phyloP scores from a whole-genome alignment of 2,329 filamentous ascomycete genomes.

The Verticillium isaacii region DNA sequence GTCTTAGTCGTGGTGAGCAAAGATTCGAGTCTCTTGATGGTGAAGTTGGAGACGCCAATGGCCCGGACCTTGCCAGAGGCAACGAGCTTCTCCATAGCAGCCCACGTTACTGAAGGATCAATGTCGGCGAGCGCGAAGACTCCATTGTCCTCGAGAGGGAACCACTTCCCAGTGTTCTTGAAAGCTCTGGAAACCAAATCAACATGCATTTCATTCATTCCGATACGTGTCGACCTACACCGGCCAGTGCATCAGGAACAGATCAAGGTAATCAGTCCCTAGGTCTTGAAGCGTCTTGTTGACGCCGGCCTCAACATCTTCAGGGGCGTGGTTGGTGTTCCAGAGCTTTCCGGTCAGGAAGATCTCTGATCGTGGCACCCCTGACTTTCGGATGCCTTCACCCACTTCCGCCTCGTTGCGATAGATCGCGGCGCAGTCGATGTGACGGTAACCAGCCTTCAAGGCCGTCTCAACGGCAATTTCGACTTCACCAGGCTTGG shows the following conservation, averaged over 20 bases:
- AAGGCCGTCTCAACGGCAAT: conserved; percentile 43
- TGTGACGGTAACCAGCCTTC: conserved; percentile 36
- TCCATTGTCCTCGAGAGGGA: conserved; percentile 49
- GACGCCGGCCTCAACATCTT: conserved; percentile 43
- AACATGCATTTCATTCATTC: neutral
- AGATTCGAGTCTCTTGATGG: conserved; percentile 32
- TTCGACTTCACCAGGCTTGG: conserved; percentile 36
- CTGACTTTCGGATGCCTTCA: conserved; percentile 32
- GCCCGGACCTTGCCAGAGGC: conserved; percentile 32
- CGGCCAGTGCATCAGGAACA: conserved; percentile 48
- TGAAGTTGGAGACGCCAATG: conserved; percentile 50
- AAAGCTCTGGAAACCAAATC: conserved; percentile 32
- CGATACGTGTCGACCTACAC: conserved; percentile 15
- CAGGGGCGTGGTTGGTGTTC: conserved; percentile 48
- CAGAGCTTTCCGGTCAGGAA: conserved; percentile 58
- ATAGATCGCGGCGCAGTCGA: conserved; percentile 44
- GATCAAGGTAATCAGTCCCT: conserved; percentile 46
- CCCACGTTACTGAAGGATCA: conserved; percentile 32
- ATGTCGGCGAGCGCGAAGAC: conserved; percentile 57
- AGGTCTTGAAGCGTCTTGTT: conserved; percentile 44
- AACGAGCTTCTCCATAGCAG: conserved; percentile 33
- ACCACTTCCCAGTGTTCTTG: conserved; percentile 44
- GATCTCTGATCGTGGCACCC: conserved; percentile 33
- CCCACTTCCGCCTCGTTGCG: conserved; percentile 39
- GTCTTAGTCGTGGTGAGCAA: conserved; percentile 45